Evolutionary conservation across 2,329 filamentous ascomycete genomes (phyloP).

Genomic region (Colletotrichum simmondsii): DNA sequence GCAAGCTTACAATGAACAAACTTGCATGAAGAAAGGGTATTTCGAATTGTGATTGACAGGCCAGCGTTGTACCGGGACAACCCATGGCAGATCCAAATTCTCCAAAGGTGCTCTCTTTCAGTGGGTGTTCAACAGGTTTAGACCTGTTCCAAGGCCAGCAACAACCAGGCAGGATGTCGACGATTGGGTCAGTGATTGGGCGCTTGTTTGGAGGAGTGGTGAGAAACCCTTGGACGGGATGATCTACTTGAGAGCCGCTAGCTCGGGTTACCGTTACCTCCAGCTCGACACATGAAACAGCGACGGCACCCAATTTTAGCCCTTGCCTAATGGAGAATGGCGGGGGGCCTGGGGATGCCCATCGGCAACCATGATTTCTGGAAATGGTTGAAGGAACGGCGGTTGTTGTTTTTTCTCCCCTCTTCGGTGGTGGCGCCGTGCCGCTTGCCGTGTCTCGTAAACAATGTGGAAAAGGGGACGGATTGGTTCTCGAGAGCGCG

Average conservation of each 20-base stretch:
- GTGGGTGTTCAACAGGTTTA: no score
- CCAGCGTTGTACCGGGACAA: neutral
- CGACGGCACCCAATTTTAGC: constrained; percentile 16
- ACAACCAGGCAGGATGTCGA: neutral
- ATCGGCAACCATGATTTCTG: neutral
- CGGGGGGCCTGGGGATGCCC: neutral
- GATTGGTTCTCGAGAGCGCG: neutral
- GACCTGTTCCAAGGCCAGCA: neutral
- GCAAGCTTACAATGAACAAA: neutral
- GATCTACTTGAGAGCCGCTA: constrained; percentile 31
- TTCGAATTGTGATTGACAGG: neutral
- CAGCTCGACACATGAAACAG: constrained; percentile 29
- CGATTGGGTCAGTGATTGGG: constrained; percentile 12
- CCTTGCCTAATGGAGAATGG: neutral
- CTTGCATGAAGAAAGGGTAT: neutral
- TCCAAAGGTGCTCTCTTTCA: no score
- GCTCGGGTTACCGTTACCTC: constrained; percentile 24
- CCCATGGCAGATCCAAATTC: neutral
- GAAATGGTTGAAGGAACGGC: neutral
- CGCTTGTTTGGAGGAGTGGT: neutral
- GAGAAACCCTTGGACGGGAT: neutral
- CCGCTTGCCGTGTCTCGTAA: neutral
- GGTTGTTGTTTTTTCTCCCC: no score
- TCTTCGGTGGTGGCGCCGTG: neutral
- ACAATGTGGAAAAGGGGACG: neutral